These are phyloP conservation scores for Haberlea rhodopensis DNA, from an alignment of 257 asterid genomes.

Conservation along the genomic window DNA sequence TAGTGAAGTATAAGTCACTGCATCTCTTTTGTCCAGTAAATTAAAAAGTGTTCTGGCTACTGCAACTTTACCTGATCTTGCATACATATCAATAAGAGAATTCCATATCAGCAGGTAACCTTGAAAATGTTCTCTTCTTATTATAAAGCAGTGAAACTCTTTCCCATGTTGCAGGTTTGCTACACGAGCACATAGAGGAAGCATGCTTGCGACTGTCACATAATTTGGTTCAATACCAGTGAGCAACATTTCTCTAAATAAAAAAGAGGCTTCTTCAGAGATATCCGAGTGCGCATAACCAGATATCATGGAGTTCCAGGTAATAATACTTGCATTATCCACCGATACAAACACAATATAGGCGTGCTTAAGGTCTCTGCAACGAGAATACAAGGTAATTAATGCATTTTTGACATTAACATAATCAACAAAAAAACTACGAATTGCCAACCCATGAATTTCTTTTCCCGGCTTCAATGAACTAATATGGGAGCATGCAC, in stretches of 20 bases:
- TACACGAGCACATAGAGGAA: slow-evolving; percentile 79
- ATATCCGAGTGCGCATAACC: slow-evolving; percentile 51
- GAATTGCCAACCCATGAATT: slow-evolving; percentile 69
- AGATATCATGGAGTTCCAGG: slow-evolving; percentile 97
- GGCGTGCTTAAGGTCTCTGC: slow-evolving; percentile 66
- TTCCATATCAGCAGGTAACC: slow-evolving; percentile 37
- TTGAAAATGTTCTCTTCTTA: too few relatives aligned
- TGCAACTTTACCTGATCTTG: slow-evolving; percentile 52
- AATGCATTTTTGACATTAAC: slow-evolving; percentile 62
- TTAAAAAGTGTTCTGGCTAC: too few relatives aligned
- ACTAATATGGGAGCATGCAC: slow-evolving; percentile 72
- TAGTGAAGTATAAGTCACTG: too few relatives aligned
- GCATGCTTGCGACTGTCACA: slow-evolving; percentile 72
- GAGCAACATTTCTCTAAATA: slow-evolving; percentile 60
- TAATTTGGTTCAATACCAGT: slow-evolving; percentile 39
- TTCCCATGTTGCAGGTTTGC: slow-evolving; percentile 74
- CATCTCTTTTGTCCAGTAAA: too few relatives aligned
- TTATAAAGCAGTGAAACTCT: slow-evolving; percentile 73
- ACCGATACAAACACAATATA: slow-evolving; percentile 45
- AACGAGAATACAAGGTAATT: slow-evolving; percentile 68
- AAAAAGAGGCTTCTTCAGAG: slow-evolving; percentile 61
- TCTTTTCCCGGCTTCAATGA: slow-evolving; percentile 58
- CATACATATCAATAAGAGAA: slow-evolving; percentile 49
- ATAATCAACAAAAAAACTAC: slow-evolving; percentile 40
- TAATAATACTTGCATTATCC: slow-evolving; percentile 41